Percentiles rank a stretch among this genome's conserved stretches.
phyloP scores from a whole-genome alignment of 306 rosid species.

The Vigna hirtella region DNA sequence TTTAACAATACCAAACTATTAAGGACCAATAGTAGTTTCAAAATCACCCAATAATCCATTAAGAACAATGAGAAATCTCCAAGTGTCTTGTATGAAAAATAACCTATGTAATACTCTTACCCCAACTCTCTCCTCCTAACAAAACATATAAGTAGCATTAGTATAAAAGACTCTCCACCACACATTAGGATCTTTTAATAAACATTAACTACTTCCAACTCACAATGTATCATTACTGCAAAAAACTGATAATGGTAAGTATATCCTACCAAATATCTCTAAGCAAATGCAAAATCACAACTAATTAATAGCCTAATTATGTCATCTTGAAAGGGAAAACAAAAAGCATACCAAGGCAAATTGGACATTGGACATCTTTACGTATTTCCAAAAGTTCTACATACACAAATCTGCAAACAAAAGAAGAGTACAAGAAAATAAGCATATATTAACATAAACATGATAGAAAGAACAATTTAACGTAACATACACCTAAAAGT shows the following conservation, averaged over 20 bases:
- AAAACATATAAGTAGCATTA: background rate
- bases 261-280: background rate
- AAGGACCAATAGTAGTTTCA: slow-evolving; percentile 7
- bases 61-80: background rate
- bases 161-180: slow-evolving; percentile 20
- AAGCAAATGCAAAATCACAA: slow-evolving; percentile 34
- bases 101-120: slow-evolving; percentile 8
- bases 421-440: slow-evolving; percentile 29
- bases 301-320: slow-evolving; percentile 18
- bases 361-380: slow-evolving; percentile 94
- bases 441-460: slow-evolving; percentile 35
- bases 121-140: background rate
- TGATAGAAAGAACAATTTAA: slow-evolving; percentile 25
- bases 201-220: slow-evolving; percentile 23
- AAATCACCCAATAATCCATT: slow-evolving; percentile 24
- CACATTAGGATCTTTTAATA: slow-evolving; percentile 14
- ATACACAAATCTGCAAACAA: slow-evolving; percentile 64
- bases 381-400: slow-evolving; percentile 74
- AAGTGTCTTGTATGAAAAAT: slow-evolving; percentile 10
- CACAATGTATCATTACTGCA: background rate
- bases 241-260: slow-evolving; percentile 10
- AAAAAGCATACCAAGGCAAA: slow-evolving; percentile 84
- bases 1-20: background rate
- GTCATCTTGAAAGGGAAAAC: slow-evolving; percentile 38
- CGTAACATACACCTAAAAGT: slow-evolving; percentile 23